Evolutionary conservation across 2,329 filamentous ascomycete species (phyloP).

Genomic region (Aspergillus chevalieri): DNA sequence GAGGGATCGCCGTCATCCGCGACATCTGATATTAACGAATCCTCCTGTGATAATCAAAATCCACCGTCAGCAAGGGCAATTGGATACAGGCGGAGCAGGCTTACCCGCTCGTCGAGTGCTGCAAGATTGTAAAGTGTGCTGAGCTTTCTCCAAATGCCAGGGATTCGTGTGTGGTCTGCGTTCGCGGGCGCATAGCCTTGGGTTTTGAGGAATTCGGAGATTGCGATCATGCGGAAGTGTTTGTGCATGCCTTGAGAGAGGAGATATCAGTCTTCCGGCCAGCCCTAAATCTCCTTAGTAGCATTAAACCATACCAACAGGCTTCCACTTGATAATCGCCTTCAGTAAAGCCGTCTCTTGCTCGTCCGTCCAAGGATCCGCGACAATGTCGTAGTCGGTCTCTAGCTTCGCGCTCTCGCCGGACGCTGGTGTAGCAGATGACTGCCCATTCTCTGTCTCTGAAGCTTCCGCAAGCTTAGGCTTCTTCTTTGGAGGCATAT

Average conservation of each 20-base stretch:
- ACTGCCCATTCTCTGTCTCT: constrained; percentile 21
- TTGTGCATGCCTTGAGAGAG: constrained; percentile 67
- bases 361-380: constrained; percentile 88
- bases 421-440: constrained; percentile 22
- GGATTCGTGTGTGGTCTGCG: constrained; percentile 73
- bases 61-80: not conserved
- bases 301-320: constrained; percentile 60
- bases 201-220: constrained; percentile 71
- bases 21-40: constrained; percentile 50
- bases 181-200: constrained; percentile 66
- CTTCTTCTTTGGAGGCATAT: constrained; percentile 55
- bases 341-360: constrained; percentile 92
- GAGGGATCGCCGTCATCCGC: constrained; percentile 48
- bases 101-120: constrained; percentile 77
- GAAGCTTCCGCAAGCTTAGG: constrained; percentile 41
- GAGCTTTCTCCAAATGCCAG: constrained; percentile 87
- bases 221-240: constrained; percentile 85
- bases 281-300: constrained; percentile 4
- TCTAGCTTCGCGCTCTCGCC: constrained; percentile 29
- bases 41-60: constrained; percentile 36
- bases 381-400: constrained; percentile 45
- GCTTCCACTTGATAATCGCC: constrained; percentile 88
- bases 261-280: not conserved
- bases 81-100: constrained; percentile 18
- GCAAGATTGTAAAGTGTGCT: constrained; percentile 76